Evolutionary conservation across 441 rosid species (phyloP), one percentile per base, ranked within the genome.

Genomic region (Aleurites moluccanus): DNA sequence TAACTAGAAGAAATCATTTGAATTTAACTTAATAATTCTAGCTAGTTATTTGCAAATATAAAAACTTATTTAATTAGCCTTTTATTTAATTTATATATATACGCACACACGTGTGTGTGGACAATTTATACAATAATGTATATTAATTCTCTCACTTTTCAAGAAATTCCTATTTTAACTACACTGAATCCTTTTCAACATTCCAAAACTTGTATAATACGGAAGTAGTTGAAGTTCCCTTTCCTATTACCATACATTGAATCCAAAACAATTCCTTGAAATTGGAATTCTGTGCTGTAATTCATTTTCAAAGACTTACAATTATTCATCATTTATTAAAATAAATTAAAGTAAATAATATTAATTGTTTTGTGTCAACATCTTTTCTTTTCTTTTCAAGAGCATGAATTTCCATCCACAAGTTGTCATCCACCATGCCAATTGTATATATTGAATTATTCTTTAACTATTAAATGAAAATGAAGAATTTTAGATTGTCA

Each of bases 251-350:
- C 42, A 50, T 62, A 15, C 52, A 64, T 35, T 73, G 63, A 20
- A 40, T 16, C 66, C 40, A 59, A 38, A 59, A n/a, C 10, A 59
- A 57, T 25, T 42, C 5, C 13, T 21, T 56, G 11, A 1, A 57
- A 35, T 27, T 25, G 20, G n/a, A n/a, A n/a, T n/a, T n/a, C n/a
- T n/a, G n/a, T n/a, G n/a, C n/a, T n/a, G n/a, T n/a, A n/a, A n/a
- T n/a, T n/a, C n/a, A n/a, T n/a, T n/a, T n/a, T n/a, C 72, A 73
- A 73, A 35, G 70, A 53, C 52, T 73, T 64, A 0, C 49, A 10
- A 23, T 56, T 38, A 38, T 38, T 38, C 7, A 5, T 38, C 40
- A 38, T 38, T 38, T 38, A 38, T 1, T 38, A 38, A 38, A 38
- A 6, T 38, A 38, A 38, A 38, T 0, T 6, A n/a, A n/a, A n/a